phyloP scores from a whole-genome alignment of 2,329 filamentous ascomycete species.

The Penicillium sp. region DNA sequence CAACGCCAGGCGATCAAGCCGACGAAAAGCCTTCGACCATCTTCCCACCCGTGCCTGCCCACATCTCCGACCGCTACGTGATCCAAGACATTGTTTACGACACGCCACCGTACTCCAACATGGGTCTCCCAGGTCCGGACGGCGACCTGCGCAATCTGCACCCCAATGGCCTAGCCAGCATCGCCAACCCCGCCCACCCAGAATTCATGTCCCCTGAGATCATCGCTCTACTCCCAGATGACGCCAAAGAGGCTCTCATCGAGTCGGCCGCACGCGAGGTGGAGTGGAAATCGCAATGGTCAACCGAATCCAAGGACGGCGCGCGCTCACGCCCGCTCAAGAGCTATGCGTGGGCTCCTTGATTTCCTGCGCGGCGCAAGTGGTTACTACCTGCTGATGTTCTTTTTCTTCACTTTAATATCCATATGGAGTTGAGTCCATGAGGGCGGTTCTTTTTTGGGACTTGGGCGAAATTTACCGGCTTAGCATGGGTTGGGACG shows the following conservation, averaged over 20 bases:
- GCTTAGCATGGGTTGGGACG: constrained; percentile 2
- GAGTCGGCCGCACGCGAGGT: constrained; percentile 60
- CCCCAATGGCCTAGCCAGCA: constrained; percentile 40
- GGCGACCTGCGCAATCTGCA: constrained; percentile 40
- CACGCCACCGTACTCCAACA: constrained; percentile 54
- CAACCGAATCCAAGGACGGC: constrained; percentile 59
- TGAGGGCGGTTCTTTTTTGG: neutral
- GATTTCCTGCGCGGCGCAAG: neutral
- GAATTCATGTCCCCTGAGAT: constrained; percentile 40
- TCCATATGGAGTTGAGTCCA: neutral
- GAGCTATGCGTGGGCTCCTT: constrained; percentile 42
- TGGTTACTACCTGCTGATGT: neutral
- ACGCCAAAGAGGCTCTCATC: constrained; percentile 68
- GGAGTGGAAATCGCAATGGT: constrained; percentile 72
- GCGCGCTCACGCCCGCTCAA: constrained; percentile 30
- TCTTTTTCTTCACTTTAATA: neutral
- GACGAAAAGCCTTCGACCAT: constrained; percentile 29
- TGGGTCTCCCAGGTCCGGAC: constrained; percentile 54
- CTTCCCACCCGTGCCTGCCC: constrained; percentile 53
- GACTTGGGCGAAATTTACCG: neutral
- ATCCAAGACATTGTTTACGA: constrained; percentile 59
- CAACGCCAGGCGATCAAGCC: constrained; percentile 7
- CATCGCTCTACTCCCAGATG: constrained; percentile 41
- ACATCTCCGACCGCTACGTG: constrained; percentile 59
- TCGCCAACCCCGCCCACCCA: constrained; percentile 32